Evolutionary conservation across 2,329 filamentous ascomycete genomes (phyloP), one percentile per base, ranked within the genome.

Genomic region (Lizonia empirigonia): DNA sequence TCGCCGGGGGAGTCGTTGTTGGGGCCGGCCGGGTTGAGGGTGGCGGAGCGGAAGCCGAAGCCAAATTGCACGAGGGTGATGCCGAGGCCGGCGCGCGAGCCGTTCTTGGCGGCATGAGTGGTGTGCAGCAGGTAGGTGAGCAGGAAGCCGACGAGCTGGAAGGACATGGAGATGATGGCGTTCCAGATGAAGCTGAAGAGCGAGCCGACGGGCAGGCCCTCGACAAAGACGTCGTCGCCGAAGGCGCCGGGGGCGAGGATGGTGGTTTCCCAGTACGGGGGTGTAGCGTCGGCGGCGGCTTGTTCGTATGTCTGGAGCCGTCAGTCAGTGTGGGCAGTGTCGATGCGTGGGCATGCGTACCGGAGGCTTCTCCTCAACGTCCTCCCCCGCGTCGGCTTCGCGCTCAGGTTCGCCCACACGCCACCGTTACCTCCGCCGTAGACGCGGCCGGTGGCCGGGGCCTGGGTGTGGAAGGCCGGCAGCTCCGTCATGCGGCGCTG

Each of bases 221-320:
- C 94, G 50, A 99, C 89, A 68, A 94, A 99, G 38, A 99, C 93
- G 73, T 99, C 94, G 69, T 97, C 92, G 30, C 87, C 85, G n/a
- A 89, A 89, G 59, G 94, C 85, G 47, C 93, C 94, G 0, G 94
- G 94, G 0, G 92, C 93, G 42, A 99, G 83, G 59, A 99, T 97
- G 0, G 94, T 97, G 5, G 94, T 99, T 78, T 99, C 94, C 94
- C 94, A 99, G 76, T 99, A 99, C 0, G 94, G 94, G 1, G 94
- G 94, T 38, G 94, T 94, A 19, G 91, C 89, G 74, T 99, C 94
- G 33, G 93, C 93, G 3, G 94, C 94, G 13, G 94, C 94, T 84
- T 97, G 93, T 81, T 99, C 94, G 73, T 99, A 99, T 27, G 93
- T 92, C 90, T 97, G 26, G 12, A 27, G 39, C 32, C 37, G 71